Base-by-base conservation (phyloP, 805 yeast genomes). In the Wickerhamomyces bisporus region DNA sequence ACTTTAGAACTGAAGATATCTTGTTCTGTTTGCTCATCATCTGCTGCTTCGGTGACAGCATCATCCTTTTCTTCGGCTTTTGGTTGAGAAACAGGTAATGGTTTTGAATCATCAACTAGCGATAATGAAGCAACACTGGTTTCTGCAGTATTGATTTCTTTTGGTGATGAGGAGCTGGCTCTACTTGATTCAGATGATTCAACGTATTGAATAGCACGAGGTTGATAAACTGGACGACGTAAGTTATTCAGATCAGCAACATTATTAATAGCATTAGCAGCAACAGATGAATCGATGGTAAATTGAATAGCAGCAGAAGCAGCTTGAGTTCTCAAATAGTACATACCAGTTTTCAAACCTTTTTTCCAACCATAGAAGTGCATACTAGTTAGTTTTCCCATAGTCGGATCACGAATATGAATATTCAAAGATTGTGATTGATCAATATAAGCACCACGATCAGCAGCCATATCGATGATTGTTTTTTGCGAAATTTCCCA, bases 281-380 rank as follows among this genome's bases (percentile, higher is more conserved):
- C 32, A 30, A 30, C 32, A n/a, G 32, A 18, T 12, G 32, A 17
- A 49, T 78, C 86, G 38, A 82, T 73, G 14, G 93, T 84, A 64
- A 88, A 91, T 68, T 91, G 95, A 58, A 93, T 93, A 34, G 98
- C 97, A 36, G 95, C 85, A 30, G 96, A 77, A 16, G 98, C 98
- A 43, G 98, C 96, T 72, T 86, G 95, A 10, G 98, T 91, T 66
- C 98, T 81, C 62, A 93, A 71, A 66, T 93, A 93, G 72, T 93
- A 93, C 94, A 93, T 91, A 57, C 98, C 98, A 5, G 98, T 93
- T 75, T 93, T 93, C 60, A 93, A 75, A 44, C 98, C 98, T 70
- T 85, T 87, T 71, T 86, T 85, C 98, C 98, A 93, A 34, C 96
- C 98, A 60, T 93, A 91, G 72, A 93, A 93, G 64, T 93, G 98